Conservation (phyloP, 495 filamentous ascomycete genomes). For the Melanomma pulvis-pyrius region DNA sequence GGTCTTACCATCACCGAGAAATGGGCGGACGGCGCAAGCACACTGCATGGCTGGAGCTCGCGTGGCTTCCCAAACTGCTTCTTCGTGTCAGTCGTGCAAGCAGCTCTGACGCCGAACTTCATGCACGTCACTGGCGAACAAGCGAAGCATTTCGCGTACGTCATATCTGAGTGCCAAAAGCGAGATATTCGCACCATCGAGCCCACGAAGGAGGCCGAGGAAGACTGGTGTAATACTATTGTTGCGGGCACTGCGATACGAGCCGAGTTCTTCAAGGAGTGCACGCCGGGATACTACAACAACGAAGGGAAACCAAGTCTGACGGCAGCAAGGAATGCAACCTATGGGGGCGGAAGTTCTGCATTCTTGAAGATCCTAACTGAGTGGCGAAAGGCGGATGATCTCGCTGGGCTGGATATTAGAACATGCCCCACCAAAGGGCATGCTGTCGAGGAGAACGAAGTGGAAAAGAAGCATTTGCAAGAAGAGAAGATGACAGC, state of each 20-base stretch:
- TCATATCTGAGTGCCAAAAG: constrained; percentile 19
- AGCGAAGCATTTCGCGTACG: constrained; percentile 21
- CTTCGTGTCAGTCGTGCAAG: constrained; percentile 7
- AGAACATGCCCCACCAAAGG: not conserved
- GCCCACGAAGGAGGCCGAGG: constrained; percentile 21
- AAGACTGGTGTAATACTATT: constrained; percentile 19
- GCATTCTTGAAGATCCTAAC: constrained; percentile 24
- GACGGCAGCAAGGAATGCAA: constrained; percentile 5
- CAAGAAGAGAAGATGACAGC: not conserved
- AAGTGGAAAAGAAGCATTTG: not conserved
- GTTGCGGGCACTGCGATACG: constrained; percentile 3
- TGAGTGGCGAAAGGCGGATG: constrained; percentile 19
- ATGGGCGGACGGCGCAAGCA: constrained; percentile 2
- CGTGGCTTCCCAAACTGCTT: not conserved
- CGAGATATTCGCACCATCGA: constrained; percentile 16
- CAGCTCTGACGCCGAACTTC: constrained; percentile 24
- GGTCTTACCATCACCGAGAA: constrained; percentile 9
- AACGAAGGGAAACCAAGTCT: constrained; percentile 19
- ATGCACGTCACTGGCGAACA: constrained; percentile 19
- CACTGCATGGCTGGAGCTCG: not conserved
- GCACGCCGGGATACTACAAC: constrained; percentile 35
- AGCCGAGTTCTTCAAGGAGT: constrained; percentile 21
- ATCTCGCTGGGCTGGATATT: constrained; percentile 26
- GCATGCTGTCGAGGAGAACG: not conserved
- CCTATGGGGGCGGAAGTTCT: constrained; percentile 12